Evolutionary conservation across 1,284 basidiomycete species (phyloP).

Genomic region (Leccinum griseonigrum): DNA sequence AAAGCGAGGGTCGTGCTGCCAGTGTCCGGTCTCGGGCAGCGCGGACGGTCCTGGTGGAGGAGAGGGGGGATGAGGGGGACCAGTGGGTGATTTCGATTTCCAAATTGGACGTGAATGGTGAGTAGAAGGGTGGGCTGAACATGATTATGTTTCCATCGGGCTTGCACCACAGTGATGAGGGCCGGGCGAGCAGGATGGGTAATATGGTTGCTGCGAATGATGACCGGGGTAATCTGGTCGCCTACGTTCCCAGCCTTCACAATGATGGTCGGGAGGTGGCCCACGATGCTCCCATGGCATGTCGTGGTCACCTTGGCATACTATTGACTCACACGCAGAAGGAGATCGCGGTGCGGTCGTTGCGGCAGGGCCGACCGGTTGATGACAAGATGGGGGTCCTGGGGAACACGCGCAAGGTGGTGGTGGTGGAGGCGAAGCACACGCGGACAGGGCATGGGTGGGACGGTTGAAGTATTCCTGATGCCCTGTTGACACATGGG

Average conservation of each 20-base stretch:
- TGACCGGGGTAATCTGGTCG: constrained; percentile 48
- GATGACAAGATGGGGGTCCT: constrained; percentile 42
- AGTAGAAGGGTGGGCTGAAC: constrained; percentile 39
- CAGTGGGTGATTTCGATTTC: constrained; percentile 33
- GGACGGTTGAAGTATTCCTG: constrained; percentile 53
- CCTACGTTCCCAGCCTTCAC: constrained; percentile 52
- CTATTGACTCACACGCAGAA: constrained; percentile 49
- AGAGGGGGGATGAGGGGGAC: constrained; percentile 26
- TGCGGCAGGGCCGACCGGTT: constrained; percentile 54
- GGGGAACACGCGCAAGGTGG: constrained; percentile 45
- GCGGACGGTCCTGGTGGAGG: constrained; percentile 21
- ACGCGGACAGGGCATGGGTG: constrained; percentile 49
- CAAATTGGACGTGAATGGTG: constrained; percentile 27
- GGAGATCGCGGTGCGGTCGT: constrained; percentile 50
- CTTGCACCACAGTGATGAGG: constrained; percentile 33
- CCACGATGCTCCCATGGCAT: constrained; percentile 53
- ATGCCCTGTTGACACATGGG: constrained; percentile 39
- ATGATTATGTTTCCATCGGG: constrained; percentile 54
- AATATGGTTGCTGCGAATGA: constrained; percentile 33
- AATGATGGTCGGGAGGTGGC: constrained; percentile 39
- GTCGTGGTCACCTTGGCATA: constrained; percentile 42
- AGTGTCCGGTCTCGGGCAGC: constrained; percentile 25
- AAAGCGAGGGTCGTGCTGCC: constrained; percentile 34
- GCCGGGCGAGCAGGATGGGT: constrained; percentile 29
- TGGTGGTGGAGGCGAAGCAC: constrained; percentile 50